These are phyloP conservation scores for Spergularia bocconei DNA, from an alignment of 148 eudicot genomes.

Conservation along the genomic window DNA sequence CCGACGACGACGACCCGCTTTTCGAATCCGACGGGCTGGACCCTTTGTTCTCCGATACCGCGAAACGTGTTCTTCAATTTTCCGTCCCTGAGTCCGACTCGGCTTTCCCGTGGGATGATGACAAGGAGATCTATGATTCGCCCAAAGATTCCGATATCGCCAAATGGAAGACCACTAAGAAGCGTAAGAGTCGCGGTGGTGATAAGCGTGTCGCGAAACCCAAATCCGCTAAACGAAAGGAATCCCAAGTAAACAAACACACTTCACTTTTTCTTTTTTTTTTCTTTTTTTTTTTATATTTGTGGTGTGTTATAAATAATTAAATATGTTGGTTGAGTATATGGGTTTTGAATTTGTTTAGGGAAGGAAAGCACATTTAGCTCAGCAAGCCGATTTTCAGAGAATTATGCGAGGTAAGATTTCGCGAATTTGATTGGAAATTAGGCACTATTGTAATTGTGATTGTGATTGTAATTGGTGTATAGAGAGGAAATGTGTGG, in stretches of 20 bases:
- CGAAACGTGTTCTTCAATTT: background rate
- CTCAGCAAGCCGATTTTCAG: constrained; percentile 32
- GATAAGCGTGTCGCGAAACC: background rate
- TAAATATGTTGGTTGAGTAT: background rate
- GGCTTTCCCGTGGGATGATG: background rate
- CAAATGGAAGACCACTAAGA: background rate
- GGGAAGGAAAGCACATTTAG: constrained; percentile 23
- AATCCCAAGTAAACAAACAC: background rate
- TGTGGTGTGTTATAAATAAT: background rate
- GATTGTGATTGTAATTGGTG: background rate
- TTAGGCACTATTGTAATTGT: background rate
- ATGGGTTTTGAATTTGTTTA: background rate
- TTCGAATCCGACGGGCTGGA: constrained; percentile 9
- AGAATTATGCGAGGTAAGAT: constrained; percentile 33
- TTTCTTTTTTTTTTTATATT: background rate
- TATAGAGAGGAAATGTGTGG: constrained; percentile 69
- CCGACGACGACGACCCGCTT: background rate
- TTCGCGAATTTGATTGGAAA: too few species aligned
- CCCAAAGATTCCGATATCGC: background rate
- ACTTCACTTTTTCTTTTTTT: background rate
- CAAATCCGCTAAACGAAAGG: background rate
- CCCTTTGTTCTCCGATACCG: constrained; percentile 10
- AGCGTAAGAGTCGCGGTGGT: background rate
- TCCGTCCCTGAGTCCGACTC: background rate
- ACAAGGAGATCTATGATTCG: background rate